Base-by-base conservation (phyloP, 148 eudicot species). In the Mesembryanthemum crystallinum region DNA sequence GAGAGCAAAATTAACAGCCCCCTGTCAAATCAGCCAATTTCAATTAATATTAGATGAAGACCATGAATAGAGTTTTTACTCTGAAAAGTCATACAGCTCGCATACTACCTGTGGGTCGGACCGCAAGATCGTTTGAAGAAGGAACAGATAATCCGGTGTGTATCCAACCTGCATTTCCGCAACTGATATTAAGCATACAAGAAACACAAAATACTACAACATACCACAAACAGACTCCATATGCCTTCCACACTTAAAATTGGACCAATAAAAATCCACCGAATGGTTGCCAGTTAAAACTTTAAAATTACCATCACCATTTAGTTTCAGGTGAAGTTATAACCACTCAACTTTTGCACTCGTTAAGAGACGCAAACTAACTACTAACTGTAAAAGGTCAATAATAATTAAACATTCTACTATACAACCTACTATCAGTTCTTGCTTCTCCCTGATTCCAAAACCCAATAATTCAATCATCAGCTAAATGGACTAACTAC, bases 1-100 rank as follows among this genome's bases (percentile, higher is more conserved):
- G 33, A 94, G 79, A 71, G 98, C 92, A 84, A 94, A 94, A 80
- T 92, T 94, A 71, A 94, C 97, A 76, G 98, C 98, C 77, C 97
- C 98, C 98, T 94, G 85, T 77, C 72, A 83, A 39, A 69, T 35
- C 67, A 81, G 58, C 33, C 32, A 76, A 70, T 64, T 60, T 30
- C 47, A 57, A 52, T 51, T 28, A 67, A 60, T 30, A 55, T 65
- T 61, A 54, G 42, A 60, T 39, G 37, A 76, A 5, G 43, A 14
- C 20, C 21, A 28, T 8, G 67, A 39, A 11, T 58, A 39, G 63
- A 42, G 57, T 32, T 20, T 14, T 58, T 51, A 39, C 64, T 20
- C 49, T 5, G 0, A 35, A 71, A 57, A 23, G n/a, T 67, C 32
- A 7, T 29, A 43, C 30, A 67, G 60, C 37, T 45, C 5, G 17